Evolutionary conservation across 129 eudicot genomes (phyloP).

Genomic region (Centaurea solstitialis): DNA sequence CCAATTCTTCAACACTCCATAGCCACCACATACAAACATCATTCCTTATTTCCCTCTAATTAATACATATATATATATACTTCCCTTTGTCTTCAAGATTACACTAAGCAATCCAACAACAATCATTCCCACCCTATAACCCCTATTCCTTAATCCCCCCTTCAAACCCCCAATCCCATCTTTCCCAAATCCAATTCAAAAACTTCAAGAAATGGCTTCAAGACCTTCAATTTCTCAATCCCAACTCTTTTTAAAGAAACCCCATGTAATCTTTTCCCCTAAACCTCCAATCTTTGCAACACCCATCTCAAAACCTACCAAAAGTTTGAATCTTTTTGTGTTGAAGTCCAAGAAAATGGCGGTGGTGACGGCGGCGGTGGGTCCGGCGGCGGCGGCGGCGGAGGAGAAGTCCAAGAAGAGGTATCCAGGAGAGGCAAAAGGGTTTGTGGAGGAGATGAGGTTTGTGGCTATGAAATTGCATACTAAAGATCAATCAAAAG

Average conservation of each 20-base stretch:
- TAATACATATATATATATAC: not conserved
- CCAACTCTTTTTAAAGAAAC: constrained; percentile 39
- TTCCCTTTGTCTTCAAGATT: constrained; percentile 21
- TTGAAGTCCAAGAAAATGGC: constrained; percentile 30
- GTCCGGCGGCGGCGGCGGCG: constrained; percentile 40
- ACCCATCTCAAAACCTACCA: constrained; percentile 34
- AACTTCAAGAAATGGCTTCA: constrained; percentile 25
- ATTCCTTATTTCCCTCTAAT: not conserved
- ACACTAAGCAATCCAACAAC: not conserved
- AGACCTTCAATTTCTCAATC: constrained; percentile 48
- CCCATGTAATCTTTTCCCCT: constrained; percentile 36
- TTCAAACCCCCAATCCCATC: not conserved
- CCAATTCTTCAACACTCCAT: constrained; percentile 12
- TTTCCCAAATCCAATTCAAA: not conserved
- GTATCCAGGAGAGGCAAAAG: constrained; percentile 72
- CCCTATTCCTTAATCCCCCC: not conserved
- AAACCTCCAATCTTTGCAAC: constrained; percentile 29
- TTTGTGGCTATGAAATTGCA: constrained; percentile 97
- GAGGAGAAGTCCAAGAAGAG: constrained; percentile 62
- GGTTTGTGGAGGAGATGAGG: constrained; percentile 99
- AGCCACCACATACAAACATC: constrained; percentile 12
- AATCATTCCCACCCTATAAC: not conserved
- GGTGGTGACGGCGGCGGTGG: constrained; percentile 33
- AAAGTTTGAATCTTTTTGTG: constrained; percentile 13
- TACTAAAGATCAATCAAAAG: constrained; percentile 87